Conservation (phyloP, 1,284 basidiomycete species). For the Xerocomus minutiporus region DNA sequence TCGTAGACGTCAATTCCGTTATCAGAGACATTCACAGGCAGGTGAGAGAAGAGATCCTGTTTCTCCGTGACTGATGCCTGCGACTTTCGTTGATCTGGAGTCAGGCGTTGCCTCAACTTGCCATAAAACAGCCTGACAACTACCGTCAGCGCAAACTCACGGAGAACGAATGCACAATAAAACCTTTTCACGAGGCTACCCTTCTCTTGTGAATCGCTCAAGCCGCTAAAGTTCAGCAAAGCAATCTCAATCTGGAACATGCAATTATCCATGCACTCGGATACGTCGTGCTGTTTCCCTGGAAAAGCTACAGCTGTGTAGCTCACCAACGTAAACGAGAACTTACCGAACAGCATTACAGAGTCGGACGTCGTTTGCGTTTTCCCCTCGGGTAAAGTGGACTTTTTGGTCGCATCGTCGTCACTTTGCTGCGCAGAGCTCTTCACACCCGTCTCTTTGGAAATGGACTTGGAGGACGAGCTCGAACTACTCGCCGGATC, state of each 20-base stretch:
- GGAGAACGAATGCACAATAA: background rate
- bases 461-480: constrained; percentile 26
- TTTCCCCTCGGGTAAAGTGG: constrained; percentile 61
- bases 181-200: constrained; percentile 80
- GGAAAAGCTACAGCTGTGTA: constrained; percentile 1
- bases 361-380: constrained; percentile 58
- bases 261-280: constrained; percentile 98
- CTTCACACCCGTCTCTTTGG: constrained; percentile 44
- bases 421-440: constrained; percentile 20
- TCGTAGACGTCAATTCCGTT: constrained; percentile 90
- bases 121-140: constrained; percentile 78
- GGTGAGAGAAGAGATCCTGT: constrained; percentile 89
- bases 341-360: constrained; percentile 85
- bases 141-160: constrained; percentile 2
- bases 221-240: constrained; percentile 70
- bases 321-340: background rate
- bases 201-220: constrained; percentile 48
- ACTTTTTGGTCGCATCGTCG: constrained; percentile 39
- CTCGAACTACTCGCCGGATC: constrained; percentile 31
- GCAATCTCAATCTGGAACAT: constrained; percentile 98
- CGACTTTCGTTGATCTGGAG: constrained; percentile 41
- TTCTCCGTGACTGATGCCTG: constrained; percentile 72
- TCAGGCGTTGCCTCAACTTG: constrained; percentile 75
- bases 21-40: constrained; percentile 90
- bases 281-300: constrained; percentile 96